phyloP scores from a whole-genome alignment of 192 early-diverging fungal species.

The Coemansia pectinata region DNA sequence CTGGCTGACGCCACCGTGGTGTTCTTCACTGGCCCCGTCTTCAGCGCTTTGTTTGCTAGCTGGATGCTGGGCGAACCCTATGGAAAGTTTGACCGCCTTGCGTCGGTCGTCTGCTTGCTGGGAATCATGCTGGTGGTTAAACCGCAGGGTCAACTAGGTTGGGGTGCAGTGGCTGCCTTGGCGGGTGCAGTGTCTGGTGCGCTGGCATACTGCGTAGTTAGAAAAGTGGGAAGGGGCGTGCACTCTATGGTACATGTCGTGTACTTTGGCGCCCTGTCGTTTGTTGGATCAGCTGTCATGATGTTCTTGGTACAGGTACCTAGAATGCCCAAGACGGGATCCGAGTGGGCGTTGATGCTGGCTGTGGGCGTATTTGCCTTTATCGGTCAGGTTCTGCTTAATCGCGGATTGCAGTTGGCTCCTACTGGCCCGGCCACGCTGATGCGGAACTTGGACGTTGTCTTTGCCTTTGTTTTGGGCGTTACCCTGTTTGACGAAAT shows the following conservation, averaged over 20 bases:
- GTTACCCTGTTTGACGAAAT: slow-evolving; percentile 68
- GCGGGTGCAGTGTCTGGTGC: slow-evolving; percentile 63
- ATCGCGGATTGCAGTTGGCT: slow-evolving; percentile 73
- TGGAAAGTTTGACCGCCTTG: slow-evolving; percentile 57
- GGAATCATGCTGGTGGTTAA: slow-evolving; percentile 68
- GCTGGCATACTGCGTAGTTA: slow-evolving; percentile 69
- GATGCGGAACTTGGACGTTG: slow-evolving; percentile 81
- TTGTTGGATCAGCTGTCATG: slow-evolving; percentile 50
- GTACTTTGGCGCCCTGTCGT: slow-evolving; percentile 71
- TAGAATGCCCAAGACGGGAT: slow-evolving; percentile 30
- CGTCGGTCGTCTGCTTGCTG: slow-evolving; percentile 58
- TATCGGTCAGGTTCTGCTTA: slow-evolving; percentile 71
- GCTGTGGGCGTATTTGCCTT: slow-evolving; percentile 65
- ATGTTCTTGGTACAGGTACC: slow-evolving; percentile 39
- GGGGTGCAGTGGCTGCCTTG: slow-evolving; percentile 57
- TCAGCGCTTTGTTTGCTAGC: slow-evolving; percentile 69
- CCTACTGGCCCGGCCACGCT: slow-evolving; percentile 72
- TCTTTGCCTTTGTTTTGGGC: slow-evolving; percentile 77
- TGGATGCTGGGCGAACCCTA: slow-evolving; percentile 66
- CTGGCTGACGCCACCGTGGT: slow-evolving; percentile 76
- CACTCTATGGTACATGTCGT: slow-evolving; percentile 79
- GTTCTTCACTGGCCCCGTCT: slow-evolving; percentile 77
- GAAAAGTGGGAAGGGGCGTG: slow-evolving; percentile 68
- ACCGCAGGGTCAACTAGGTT: slow-evolving; percentile 32
- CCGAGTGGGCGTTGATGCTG: slow-evolving; percentile 56